phyloP scores from a whole-genome alignment of 306 rosid species.

The Hylodesmum podocarpum region DNA sequence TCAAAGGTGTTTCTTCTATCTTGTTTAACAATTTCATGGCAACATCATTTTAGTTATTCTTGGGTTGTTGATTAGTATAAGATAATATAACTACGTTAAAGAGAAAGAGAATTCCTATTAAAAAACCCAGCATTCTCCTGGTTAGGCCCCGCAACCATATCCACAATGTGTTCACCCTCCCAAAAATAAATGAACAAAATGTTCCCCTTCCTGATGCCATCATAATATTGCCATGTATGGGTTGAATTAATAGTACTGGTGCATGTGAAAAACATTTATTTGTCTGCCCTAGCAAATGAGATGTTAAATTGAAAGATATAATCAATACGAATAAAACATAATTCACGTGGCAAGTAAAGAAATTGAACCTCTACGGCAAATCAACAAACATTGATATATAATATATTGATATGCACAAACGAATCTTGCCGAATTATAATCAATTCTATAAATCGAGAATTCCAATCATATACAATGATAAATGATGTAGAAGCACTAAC shows the following conservation, averaged over 20 bases:
- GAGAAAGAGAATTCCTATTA: background rate
- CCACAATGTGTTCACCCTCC: background rate
- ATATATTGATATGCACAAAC: slow-evolving; percentile 15
- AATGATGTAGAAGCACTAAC: background rate
- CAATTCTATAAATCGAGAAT: slow-evolving; percentile 3
- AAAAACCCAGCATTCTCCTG: background rate
- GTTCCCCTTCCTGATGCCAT: background rate
- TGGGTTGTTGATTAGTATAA: background rate
- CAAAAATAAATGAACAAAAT: background rate
- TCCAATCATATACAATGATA: slow-evolving; percentile 32
- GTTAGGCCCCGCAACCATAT: background rate
- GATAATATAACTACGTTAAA: background rate
- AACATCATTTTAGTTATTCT: too few species aligned
- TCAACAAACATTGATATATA: slow-evolving; percentile 7
- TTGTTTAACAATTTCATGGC: too few species aligned
- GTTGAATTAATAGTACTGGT: background rate
- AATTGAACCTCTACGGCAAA: background rate
- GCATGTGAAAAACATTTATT: background rate
- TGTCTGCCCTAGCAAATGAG: background rate
- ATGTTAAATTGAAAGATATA: background rate
- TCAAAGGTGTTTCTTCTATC: too few species aligned
- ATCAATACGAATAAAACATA: background rate
- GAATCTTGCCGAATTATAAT: background rate
- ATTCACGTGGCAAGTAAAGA: background rate
- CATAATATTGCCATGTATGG: background rate